Evolutionary conservation across 202 grass and related monocot species (phyloP).

Genomic region (Bolboschoenoplectus hybrid): DNA sequence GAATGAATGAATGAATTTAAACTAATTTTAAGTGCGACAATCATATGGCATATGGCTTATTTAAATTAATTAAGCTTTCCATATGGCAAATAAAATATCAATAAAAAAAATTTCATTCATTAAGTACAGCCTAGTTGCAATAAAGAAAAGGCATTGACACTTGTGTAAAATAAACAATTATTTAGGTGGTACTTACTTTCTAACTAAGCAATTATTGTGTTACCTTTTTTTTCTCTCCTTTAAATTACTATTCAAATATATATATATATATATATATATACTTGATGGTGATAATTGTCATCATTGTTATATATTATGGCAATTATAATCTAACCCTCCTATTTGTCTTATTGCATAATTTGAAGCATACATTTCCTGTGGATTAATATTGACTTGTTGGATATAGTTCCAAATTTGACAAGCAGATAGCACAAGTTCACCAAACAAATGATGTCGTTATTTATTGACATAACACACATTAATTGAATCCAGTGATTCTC

Average conservation of each 20-base stretch:
- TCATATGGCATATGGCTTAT: not conserved
- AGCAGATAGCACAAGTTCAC: constrained; percentile 6
- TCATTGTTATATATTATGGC: not conserved
- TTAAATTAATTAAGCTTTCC: not conserved
- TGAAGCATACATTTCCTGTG: not conserved
- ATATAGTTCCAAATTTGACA: not conserved
- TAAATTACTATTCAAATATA: not conserved
- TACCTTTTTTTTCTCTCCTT: not conserved
- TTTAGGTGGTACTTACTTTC: not conserved
- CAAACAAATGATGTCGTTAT: not conserved
- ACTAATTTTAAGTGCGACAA: not conserved
- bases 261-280: not conserved
- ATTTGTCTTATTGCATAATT: not conserved
- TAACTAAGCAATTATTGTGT: not conserved
- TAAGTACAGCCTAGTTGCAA: not conserved
- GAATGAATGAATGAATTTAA: not conserved
- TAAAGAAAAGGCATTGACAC: not conserved
- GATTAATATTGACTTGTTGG: not conserved
- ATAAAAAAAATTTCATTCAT: not conserved
- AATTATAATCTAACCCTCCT: not conserved
- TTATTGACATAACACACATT: not conserved
- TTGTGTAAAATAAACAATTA: not conserved
- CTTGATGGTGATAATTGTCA: not conserved
- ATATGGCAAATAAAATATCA: not conserved
- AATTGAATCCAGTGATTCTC: no score